Evolutionary conservation across 83 land plant genomes (phyloP).

Genomic region (Isoetes engelmannii): DNA sequence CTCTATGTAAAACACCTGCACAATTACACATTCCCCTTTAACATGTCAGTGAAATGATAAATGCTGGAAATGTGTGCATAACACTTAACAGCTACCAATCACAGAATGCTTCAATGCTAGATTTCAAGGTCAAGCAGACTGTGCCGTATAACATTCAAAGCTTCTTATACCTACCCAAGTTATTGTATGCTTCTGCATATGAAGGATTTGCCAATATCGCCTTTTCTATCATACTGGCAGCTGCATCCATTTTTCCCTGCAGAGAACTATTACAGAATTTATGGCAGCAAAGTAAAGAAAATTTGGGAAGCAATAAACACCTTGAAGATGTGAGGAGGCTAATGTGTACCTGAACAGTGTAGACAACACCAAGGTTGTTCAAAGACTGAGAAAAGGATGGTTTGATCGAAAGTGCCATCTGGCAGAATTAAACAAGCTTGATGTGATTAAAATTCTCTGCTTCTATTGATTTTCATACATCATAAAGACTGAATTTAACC

Average conservation of each 20-base stretch:
- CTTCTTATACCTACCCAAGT: slow-evolving; percentile 49
- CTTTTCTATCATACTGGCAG: slow-evolving; percentile 94
- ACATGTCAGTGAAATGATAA: neutral
- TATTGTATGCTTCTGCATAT: slow-evolving; percentile 97
- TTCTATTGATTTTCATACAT: neutral
- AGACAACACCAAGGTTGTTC: slow-evolving; percentile 96
- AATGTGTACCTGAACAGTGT: slow-evolving; percentile 80
- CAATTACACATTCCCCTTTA: neutral
- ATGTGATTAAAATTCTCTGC: neutral
- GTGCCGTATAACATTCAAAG: neutral
- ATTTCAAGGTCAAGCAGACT: neutral
- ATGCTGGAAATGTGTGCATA: neutral
- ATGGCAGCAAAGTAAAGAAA: neutral
- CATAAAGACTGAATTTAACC: neutral
- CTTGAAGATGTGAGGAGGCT: neutral
- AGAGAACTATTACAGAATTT: slow-evolving; percentile 1
- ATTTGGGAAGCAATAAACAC: neutral
- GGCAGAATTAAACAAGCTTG: neutral
- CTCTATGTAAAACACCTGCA: slow-evolving; percentile 92
- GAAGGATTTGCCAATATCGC: slow-evolving; percentile 89
- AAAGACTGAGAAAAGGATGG: slow-evolving; percentile 92
- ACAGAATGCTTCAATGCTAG: too few species aligned
- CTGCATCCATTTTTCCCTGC: slow-evolving; percentile 98
- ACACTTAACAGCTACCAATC: too few species aligned
- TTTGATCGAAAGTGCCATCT: slow-evolving; percentile 89